Base-by-base conservation (phyloP, 2,329 filamentous ascomycete genomes). In the Colletotrichum sidae region DNA sequence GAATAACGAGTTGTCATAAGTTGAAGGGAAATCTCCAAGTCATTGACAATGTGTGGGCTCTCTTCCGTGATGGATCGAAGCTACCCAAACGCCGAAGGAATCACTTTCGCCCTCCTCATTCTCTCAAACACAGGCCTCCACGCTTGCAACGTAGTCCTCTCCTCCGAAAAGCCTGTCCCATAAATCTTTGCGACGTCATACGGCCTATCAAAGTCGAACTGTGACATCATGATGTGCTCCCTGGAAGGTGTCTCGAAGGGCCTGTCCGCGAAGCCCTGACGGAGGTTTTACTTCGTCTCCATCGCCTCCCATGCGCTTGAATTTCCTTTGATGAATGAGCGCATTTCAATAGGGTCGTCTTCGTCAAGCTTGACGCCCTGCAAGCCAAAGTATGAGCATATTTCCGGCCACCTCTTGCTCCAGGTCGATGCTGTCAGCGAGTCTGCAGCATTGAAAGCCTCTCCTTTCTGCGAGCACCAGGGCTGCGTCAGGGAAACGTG, bases 151-250 rank as follows among this genome's bases (percentile, higher is more conserved):
- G 78, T 76, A n/a, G 67, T 70, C 15, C 77, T 74, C 71, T 82
- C 79, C 70, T 82, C 80, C 2, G 55, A 69, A 68, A 82, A 79
- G n/a, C 79, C 77, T 6, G 68, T 67, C 7, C 73, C 76, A 69
- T 81, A 79, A 70, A 77, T 75, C 72, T 79, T 78, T 10, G 67
- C 76, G 77, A 82, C 80, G 68, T 83, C 79, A 66, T 78, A 79
- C 46, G 81, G 78, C 13, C 80, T 72, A 67, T 82, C 80, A 60
- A 79, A 80, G 67, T 82, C 78, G 64, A 82, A 81, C 56, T 75
- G 72, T 9, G 76, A 77, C 65, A 83, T 72, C 55, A 83, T 71
- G 52, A 80, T 79, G 63, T 79, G 75, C 68, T 81, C 79, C 50
- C 80, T 81, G 0, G 76, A 77, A 13, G 74, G 72, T 34, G 77